Evolutionary conservation across 495 filamentous ascomycete species (phyloP), one percentile per base, ranked within the genome.

Genomic region (Penicillium verhagenii): DNA sequence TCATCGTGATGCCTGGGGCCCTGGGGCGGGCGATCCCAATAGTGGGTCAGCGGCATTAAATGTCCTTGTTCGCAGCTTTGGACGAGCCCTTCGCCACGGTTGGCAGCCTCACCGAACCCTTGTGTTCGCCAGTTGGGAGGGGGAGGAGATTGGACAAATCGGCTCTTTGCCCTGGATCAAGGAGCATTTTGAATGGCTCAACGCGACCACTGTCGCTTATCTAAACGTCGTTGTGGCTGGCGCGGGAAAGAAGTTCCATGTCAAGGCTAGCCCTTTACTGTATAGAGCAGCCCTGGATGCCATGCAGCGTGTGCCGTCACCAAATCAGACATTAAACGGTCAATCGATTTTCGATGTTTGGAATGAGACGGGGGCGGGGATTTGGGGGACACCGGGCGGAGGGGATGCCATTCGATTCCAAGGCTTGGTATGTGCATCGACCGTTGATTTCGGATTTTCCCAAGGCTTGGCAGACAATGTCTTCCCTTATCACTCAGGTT

Each of bases 1-100:
- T 60, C 90, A 95, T 60, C 82, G 89, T 14, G 90, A 95, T 71
- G 86, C 88, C 0, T 92, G 88, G 88, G 83, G 89, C 50, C 83
- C 83, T 10, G 87, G 90, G 33, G 87, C 88, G 20, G 79, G 79
- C 1, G 84, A 87, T 53, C 86, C 90, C 0, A 85, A 86, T 57
- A 85, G 83, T 28, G 90, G 90, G 6, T 91, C 89, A 0, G 90
- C 89, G 19, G 75, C 89, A 19, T 81, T 92, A 76, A 72, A 92
- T 21, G 90, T 94, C 67, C 76, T 94, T 18, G 76, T 86, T 2
- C 78, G 82, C 26, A 80, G 91, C 45, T 83, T 94, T 59, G 84
- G 86, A 14, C 74, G 82, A 43, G 68, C 92, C 4, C 64, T 82
- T 6, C 61, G 64, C 6, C 72, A 75, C 44, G 88, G 88, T 42